A percentile compares a stretch with the other conserved stretches of the same genome.
Evolutionary conservation across 345 rosid genomes (phyloP).

Genomic region (Eucalyptus regnans): DNA sequence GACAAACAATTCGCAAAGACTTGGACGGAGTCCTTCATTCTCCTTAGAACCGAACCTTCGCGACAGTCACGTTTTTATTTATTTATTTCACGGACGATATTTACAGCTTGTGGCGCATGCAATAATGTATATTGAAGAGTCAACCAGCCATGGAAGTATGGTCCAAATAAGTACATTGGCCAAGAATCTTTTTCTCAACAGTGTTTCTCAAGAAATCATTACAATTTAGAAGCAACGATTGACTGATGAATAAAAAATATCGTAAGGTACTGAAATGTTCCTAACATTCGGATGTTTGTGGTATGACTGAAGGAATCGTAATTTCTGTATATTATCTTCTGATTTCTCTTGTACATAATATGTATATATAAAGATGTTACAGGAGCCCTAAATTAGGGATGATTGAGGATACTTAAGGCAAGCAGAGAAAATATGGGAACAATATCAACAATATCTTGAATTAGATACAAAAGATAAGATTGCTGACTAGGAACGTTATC

Average conservation of each 20-base stretch:
- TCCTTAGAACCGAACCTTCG: not conserved
- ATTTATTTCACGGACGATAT: not conserved
- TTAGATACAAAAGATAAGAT: no score
- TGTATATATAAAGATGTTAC: no score
- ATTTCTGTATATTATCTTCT: not conserved
- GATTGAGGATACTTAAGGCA: no score
- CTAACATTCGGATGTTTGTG: not conserved
- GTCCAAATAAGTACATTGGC: not conserved
- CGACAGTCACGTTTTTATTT: not conserved
- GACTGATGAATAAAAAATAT: not conserved
- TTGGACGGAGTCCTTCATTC: not conserved
- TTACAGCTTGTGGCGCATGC: not conserved
- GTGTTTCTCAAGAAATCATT: not conserved
- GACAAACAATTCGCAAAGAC: not conserved
- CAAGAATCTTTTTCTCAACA: not conserved
- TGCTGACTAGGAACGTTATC: no score
- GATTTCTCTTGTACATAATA: no score
- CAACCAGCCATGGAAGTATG: not conserved
- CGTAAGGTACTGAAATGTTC: not conserved
- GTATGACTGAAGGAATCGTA: not conserved
- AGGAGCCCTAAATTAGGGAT: no score
- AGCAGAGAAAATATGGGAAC: no score
- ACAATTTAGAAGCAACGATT: not conserved
- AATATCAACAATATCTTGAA: no score
- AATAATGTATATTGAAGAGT: not conserved